Percentiles rank a stretch among this genome's conserved stretches.
Conservation (phyloP, 495 filamentous ascomycete genomes). For the Immersiella caudata region DNA sequence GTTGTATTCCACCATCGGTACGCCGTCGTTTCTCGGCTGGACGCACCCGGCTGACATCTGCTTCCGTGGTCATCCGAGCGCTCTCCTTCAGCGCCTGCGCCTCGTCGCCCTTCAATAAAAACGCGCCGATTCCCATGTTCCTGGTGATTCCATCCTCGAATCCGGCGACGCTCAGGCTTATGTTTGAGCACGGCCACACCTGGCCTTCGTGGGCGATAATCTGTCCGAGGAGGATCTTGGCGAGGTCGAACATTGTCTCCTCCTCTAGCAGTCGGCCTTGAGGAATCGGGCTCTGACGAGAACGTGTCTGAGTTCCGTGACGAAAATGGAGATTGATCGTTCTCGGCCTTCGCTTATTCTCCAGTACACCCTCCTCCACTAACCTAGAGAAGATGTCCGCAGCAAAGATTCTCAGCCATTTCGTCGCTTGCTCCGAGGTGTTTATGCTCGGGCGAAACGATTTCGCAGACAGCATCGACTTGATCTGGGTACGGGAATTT, state of each 20-base stretch:
- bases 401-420: slow-evolving; percentile 90
- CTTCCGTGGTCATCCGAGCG: slow-evolving; percentile 32
- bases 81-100: slow-evolving; percentile 53
- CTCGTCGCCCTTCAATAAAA: slow-evolving; percentile 77
- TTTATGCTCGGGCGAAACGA: slow-evolving; percentile 88
- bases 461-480: slow-evolving; percentile 98
- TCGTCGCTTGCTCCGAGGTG: slow-evolving; percentile 74
- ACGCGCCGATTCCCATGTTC: slow-evolving; percentile 83
- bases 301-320: slow-evolving; percentile 68
- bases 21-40: slow-evolving; percentile 58
- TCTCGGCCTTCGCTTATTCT: slow-evolving; percentile 83
- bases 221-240: slow-evolving; percentile 74
- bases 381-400: slow-evolving; percentile 90
- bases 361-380: slow-evolving; percentile 88
- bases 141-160: slow-evolving; percentile 86
- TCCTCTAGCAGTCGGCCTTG: slow-evolving; percentile 73
- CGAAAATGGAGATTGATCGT: slow-evolving; percentile 82
- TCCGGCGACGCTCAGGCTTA: slow-evolving; percentile 81
- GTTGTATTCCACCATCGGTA: slow-evolving; percentile 54
- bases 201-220: slow-evolving; percentile 69
- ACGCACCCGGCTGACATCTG: slow-evolving; percentile 36
- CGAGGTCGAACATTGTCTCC: slow-evolving; percentile 71
- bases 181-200: slow-evolving; percentile 84
- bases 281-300: slow-evolving; percentile 75
- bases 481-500: slow-evolving; percentile 88